phyloP scores from a whole-genome alignment of 1,139 yeast species.

The Sporopachydermia cereana region DNA sequence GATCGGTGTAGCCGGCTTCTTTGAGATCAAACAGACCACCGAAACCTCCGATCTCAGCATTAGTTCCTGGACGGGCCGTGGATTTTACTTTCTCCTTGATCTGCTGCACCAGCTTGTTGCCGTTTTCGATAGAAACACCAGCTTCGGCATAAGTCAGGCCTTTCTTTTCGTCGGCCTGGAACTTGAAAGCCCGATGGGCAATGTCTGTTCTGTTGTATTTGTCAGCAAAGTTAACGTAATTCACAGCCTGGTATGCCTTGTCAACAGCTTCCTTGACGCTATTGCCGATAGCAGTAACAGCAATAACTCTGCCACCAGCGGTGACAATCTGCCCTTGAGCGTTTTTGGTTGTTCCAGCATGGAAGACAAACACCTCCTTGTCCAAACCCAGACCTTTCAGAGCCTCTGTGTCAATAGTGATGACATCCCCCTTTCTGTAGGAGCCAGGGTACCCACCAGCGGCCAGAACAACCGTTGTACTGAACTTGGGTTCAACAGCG shows the following conservation, averaged over 20 bases:
- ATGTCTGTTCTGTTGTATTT: constrained; percentile 86
- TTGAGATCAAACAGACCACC: constrained; percentile 92
- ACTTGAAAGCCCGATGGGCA: constrained; percentile 88
- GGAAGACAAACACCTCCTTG: constrained; percentile 62
- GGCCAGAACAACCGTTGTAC: constrained; percentile 90
- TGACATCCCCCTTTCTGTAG: constrained; percentile 78
- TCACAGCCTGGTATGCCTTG: constrained; percentile 78
- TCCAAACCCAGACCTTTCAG: constrained; percentile 28
- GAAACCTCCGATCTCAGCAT: constrained; percentile 96
- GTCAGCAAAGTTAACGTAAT: constrained; percentile 54
- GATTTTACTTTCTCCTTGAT: constrained; percentile 87
- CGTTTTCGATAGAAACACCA: constrained; percentile 96
- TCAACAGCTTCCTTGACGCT: constrained; percentile 72
- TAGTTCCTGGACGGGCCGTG: constrained; percentile 95
- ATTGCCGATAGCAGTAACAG: constrained; percentile 76
- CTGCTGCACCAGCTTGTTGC: constrained; percentile 78
- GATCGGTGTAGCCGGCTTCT: constrained; percentile 73
- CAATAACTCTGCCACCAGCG: constrained; percentile 94
- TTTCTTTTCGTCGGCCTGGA: constrained; percentile 17
- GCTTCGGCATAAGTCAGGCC: constrained; percentile 83
- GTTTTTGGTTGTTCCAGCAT: constrained; percentile 71
- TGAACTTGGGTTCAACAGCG: constrained; percentile 47
- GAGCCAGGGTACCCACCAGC: constrained; percentile 96
- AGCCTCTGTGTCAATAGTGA: constrained; percentile 38
- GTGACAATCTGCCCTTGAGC: constrained; percentile 57